These are phyloP conservation scores for Clitopilus hobsonii DNA, from an alignment of 768 basidiomycete genomes.

Conservation along the genomic window DNA sequence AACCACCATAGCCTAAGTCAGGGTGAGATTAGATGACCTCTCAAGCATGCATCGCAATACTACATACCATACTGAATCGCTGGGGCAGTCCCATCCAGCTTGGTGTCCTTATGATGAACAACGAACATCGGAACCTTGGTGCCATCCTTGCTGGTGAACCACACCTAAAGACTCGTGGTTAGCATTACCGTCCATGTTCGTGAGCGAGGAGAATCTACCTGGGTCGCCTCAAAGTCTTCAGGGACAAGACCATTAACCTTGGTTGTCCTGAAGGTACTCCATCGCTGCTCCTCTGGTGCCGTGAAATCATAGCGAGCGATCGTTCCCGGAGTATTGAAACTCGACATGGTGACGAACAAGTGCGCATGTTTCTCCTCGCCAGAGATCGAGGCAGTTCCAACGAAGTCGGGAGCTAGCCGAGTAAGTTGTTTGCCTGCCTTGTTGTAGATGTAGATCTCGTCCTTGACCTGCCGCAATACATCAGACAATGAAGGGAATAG, in stretches of 20 bases:
- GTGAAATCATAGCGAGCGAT: slow-evolving; percentile 61
- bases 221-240: slow-evolving; percentile 65
- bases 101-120: slow-evolving; percentile 66
- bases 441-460: slow-evolving; percentile 72
- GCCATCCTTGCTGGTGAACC: slow-evolving; percentile 77
- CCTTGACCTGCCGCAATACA: slow-evolving; percentile 52
- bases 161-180: slow-evolving; percentile 58
- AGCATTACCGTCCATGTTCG: too few species aligned
- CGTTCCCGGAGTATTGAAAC: slow-evolving; percentile 72
- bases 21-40: too few species aligned
- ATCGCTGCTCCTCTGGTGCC: slow-evolving; percentile 41
- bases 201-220: slow-evolving; percentile 32
- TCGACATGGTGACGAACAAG: slow-evolving; percentile 60
- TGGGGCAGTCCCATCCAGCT: slow-evolving; percentile 70
- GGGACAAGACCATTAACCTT: slow-evolving; percentile 55
- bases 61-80: slow-evolving; percentile 73
- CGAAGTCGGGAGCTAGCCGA: slow-evolving; percentile 60
- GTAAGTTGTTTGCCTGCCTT: slow-evolving; percentile 45
- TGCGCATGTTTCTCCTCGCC: slow-evolving; percentile 49
- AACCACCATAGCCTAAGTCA: slow-evolving; percentile 72
- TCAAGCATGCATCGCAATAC: too few species aligned
- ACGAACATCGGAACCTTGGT: slow-evolving; percentile 85
- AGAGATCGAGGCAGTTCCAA: slow-evolving; percentile 56
- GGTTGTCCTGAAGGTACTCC: slow-evolving; percentile 56
- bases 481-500: slow-evolving; percentile 1